A percentile compares a stretch with the other conserved stretches of the same genome.
Evolutionary conservation across 2,329 filamentous ascomycete species (phyloP).

Genomic region (Talaromyces marneffei): DNA sequence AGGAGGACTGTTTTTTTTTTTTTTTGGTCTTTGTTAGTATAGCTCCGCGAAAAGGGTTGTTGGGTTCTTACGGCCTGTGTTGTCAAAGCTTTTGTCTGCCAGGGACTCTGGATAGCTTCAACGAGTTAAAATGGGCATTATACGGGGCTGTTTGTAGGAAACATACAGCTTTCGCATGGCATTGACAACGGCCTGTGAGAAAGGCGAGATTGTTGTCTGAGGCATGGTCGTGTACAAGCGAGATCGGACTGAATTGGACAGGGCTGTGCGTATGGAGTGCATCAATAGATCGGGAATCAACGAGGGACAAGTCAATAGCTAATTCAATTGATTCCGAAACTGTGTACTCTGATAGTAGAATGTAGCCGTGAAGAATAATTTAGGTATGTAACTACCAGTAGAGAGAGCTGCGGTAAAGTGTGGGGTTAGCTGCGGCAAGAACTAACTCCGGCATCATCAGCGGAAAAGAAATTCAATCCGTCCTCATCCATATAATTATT

Average conservation of each 20-base stretch:
- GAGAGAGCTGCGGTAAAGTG: not conserved
- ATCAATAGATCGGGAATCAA: constrained; percentile 4
- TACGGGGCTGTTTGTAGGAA: not conserved
- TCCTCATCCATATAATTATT: not conserved
- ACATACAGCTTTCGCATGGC: constrained; percentile 75
- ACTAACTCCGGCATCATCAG: constrained; percentile 9
- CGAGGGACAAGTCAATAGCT: not conserved
- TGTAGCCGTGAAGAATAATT: not conserved
- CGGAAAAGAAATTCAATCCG: constrained; percentile 6
- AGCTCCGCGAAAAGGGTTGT: not conserved
- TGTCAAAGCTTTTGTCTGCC: constrained; percentile 89
- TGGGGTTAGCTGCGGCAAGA: constrained; percentile 4
- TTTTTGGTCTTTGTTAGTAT: no score
- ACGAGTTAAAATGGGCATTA: not conserved
- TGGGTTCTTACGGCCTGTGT: constrained; percentile 65
- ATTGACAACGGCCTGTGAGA: constrained; percentile 63
- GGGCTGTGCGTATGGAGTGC: not conserved
- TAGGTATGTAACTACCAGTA: not conserved
- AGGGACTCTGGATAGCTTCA: constrained; percentile 78
- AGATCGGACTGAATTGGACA: constrained; percentile 13
- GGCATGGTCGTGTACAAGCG: constrained; percentile 26
- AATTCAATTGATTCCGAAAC: no score
- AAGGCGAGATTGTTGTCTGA: constrained; percentile 42
- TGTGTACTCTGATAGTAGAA: no score
- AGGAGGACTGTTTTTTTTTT: constrained; percentile 54